Conservation (phyloP, 1,139 yeast genomes). For the Protomyces lactucae-debilis region DNA sequence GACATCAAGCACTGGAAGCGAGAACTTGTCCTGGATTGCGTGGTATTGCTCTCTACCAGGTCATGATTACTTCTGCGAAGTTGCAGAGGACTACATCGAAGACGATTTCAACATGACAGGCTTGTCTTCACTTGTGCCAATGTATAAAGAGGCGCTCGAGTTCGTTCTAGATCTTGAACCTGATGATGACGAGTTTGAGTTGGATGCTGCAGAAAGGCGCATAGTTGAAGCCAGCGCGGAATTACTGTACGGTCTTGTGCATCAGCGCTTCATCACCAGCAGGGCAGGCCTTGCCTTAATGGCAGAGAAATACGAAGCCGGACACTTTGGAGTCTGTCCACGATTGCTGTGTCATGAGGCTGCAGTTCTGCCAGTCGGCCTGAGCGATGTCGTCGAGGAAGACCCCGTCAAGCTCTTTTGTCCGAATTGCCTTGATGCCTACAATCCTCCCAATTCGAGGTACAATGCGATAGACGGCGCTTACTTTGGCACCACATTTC, state of each 20-base stretch:
- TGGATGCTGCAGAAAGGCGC: conserved; percentile 50
- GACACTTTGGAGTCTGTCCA: conserved; percentile 89
- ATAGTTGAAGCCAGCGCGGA: conserved; percentile 86
- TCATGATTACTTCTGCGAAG: conserved; percentile 90
- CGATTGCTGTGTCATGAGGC: conserved; percentile 87
- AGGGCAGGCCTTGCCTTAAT: conserved; percentile 86
- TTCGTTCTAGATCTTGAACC: conserved; percentile 77
- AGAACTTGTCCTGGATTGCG: conserved; percentile 57
- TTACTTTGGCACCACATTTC: conserved; percentile 91
- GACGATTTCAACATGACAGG: conserved; percentile 96
- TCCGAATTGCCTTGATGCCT: conserved; percentile 89
- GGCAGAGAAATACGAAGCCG: conserved; percentile 81
- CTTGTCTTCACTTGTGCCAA: conserved; percentile 75
- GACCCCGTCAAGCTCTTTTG: conserved; percentile 90
- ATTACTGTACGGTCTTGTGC: conserved; percentile 84
- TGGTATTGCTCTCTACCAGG: conserved; percentile 84
- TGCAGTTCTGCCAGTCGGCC: conserved; percentile 86
- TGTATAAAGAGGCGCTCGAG: conserved; percentile 86
- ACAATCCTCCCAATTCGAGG: conserved; percentile 78
- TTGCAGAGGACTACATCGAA: conserved; percentile 85
- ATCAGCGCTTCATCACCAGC: conserved; percentile 83
- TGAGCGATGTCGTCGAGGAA: conserved; percentile 83
- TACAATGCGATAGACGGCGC: conserved; percentile 92
- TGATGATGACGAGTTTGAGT: conserved; percentile 36
- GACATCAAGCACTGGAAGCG: conserved; percentile 21